A percentile compares a stretch with the other conserved stretches of the same genome.
Conservation (phyloP, 2,329 filamentous ascomycete genomes). For the Fusarium falciforme region DNA sequence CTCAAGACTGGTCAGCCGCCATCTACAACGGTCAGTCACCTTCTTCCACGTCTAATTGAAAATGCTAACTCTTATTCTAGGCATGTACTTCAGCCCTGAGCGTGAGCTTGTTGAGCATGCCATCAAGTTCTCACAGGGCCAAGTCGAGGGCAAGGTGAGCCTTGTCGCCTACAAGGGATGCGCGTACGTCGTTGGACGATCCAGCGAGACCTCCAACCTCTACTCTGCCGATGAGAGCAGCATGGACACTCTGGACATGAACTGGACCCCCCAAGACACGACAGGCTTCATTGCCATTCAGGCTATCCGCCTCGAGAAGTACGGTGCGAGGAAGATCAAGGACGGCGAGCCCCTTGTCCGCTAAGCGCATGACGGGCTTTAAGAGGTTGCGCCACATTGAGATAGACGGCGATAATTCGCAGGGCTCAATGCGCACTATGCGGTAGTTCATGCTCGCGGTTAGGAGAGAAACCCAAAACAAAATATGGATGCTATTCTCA, state of each 20-base stretch:
- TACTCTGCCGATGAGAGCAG: slow-evolving; percentile 61
- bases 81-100: slow-evolving; percentile 65
- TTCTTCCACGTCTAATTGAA: not conserved
- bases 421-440: not conserved
- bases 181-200: slow-evolving; percentile 59
- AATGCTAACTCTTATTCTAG: not conserved
- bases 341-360: slow-evolving; percentile 52
- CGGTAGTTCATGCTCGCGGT: not conserved
- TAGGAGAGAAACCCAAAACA: not conserved
- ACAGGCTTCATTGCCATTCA: slow-evolving; percentile 67
- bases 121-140: slow-evolving; percentile 69
- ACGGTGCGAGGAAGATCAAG: slow-evolving; percentile 47
- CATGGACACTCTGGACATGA: slow-evolving; percentile 66
- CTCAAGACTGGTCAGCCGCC: slow-evolving; percentile 59
- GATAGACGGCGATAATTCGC: not conserved
- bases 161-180: slow-evolving; percentile 59
- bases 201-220: slow-evolving; percentile 59
- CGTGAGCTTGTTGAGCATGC: slow-evolving; percentile 70
- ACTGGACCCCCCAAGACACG: slow-evolving; percentile 77
- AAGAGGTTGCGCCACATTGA: slow-evolving; percentile 6
- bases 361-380: not conserved
- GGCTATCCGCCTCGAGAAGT: slow-evolving; percentile 58
- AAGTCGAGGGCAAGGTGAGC: slow-evolving; percentile 49
- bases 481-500: not conserved
- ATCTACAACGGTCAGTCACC: slow-evolving; percentile 42